Conservation (phyloP, 441 rosid genomes). For the Manihot esculenta region DNA sequence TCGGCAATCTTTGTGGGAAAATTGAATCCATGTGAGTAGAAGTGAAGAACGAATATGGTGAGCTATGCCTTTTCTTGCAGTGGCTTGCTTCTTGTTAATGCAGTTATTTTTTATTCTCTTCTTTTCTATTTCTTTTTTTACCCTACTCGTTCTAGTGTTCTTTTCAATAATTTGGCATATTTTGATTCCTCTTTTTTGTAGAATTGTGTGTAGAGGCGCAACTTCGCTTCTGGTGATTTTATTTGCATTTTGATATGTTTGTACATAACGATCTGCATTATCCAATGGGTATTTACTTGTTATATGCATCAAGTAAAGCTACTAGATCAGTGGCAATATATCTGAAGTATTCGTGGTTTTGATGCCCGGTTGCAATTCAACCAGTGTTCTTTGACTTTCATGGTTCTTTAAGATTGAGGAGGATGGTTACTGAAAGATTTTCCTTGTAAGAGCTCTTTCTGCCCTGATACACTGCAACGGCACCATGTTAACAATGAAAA, state of each 20-base stretch:
- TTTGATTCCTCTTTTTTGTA: not conserved
- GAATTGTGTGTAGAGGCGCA: not conserved
- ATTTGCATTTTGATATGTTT: not conserved
- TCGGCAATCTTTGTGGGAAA: not conserved
- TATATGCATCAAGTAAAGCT: not conserved
- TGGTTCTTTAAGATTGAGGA: not conserved
- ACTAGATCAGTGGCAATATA: not conserved
- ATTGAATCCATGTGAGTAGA: not conserved
- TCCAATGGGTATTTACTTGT: not conserved
- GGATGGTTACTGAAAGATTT: not conserved
- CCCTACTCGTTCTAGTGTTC: not conserved
- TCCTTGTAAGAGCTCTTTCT: not conserved
- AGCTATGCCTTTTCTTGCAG: not conserved
- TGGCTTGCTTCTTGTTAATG: not conserved
- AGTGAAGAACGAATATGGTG: not conserved
- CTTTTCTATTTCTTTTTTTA: not conserved
- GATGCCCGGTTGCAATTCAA: not conserved
- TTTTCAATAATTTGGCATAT: not conserved
- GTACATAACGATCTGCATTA: not conserved
- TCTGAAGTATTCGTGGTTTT: not conserved
- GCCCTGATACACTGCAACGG: not conserved
- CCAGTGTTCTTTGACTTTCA: not conserved
- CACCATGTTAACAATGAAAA: not conserved
- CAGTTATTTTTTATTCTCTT: not conserved
- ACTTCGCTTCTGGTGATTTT: not conserved